Conservation (phyloP, 208 protist species). For the Leishmania braziliensis region DNA sequence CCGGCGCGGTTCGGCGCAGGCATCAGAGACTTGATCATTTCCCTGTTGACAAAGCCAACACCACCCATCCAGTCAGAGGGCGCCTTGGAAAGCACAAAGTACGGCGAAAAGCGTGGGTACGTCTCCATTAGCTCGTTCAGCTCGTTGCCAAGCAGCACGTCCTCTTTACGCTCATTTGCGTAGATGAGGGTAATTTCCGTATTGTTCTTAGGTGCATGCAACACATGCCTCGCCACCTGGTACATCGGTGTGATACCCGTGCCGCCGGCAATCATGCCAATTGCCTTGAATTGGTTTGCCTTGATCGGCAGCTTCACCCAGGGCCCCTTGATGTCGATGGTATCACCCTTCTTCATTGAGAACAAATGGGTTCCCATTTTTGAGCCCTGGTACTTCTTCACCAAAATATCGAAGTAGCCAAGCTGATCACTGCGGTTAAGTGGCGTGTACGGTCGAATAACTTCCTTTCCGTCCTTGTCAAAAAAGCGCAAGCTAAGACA, state of each 20-base stretch:
- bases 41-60: constrained; percentile 87
- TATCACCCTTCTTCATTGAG: constrained; percentile 91
- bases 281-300: constrained; percentile 87
- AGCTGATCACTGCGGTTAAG: constrained; percentile 78
- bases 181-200: constrained; percentile 92
- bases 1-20: constrained; percentile 78
- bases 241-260: constrained; percentile 95
- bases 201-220: constrained; percentile 77
- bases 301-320: constrained; percentile 90
- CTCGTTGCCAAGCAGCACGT: constrained; percentile 93
- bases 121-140: constrained; percentile 90
- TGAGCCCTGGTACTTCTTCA: constrained; percentile 89
- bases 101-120: constrained; percentile 91
- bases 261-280: constrained; percentile 94
- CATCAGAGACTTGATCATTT: constrained; percentile 91
- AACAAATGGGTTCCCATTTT: constrained; percentile 93
- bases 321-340: constrained; percentile 91
- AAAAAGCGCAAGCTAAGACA: constrained; percentile 74
- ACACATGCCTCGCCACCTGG: constrained; percentile 86
- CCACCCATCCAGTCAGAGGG: constrained; percentile 91
- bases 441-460: constrained; percentile 90
- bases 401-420: constrained; percentile 89
- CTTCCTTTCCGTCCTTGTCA: constrained; percentile 77
- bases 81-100: constrained; percentile 91
- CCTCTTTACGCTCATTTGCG: constrained; percentile 89